phyloP scores from a whole-genome alignment of 1,284 basidiomycete species.

The Mycena sp. region DNA sequence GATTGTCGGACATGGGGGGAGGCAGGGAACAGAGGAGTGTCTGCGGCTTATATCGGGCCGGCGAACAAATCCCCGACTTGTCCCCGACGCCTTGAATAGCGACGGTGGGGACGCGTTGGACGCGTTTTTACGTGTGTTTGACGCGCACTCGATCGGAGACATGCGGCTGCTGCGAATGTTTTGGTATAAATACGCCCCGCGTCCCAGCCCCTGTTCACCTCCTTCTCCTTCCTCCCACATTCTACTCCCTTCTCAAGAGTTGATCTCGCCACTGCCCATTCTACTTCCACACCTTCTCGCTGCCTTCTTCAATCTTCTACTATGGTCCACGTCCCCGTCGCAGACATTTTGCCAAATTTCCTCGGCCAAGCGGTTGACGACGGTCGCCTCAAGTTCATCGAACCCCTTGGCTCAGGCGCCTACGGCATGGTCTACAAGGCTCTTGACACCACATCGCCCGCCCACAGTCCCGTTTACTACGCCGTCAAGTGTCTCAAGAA shows the following conservation, averaged over 20 bases:
- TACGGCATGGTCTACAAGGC: slow-evolving; percentile 87
- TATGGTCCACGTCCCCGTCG: slow-evolving; percentile 50
- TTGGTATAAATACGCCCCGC: slow-evolving; percentile 4
- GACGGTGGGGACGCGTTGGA: no score
- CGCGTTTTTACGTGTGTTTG: no score
- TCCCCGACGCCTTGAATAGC: no score
- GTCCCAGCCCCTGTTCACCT: slow-evolving; percentile 14
- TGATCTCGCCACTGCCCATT: slow-evolving; percentile 26
- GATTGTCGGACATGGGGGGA: slow-evolving; percentile 72
- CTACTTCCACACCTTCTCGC: slow-evolving; percentile 29
- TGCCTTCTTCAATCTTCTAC: slow-evolving; percentile 31
- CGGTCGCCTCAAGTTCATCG: slow-evolving; percentile 69
- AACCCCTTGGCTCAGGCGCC: slow-evolving; percentile 68
- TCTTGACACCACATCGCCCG: slow-evolving; percentile 54
- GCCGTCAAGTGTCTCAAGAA: slow-evolving; percentile 75
- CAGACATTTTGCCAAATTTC: slow-evolving; percentile 59
- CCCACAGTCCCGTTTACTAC: slow-evolving; percentile 51
- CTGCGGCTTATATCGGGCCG: no score
- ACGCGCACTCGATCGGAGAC: no score
- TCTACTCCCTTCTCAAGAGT: slow-evolving; percentile 27
- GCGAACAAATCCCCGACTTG: no score
- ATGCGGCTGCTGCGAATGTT: no score
- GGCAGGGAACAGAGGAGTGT: background rate
- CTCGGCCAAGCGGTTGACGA: slow-evolving; percentile 57
- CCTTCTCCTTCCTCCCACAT: slow-evolving; percentile 11